phyloP scores from a whole-genome alignment of 768 basidiomycete species.

The Panellus pusillus region DNA sequence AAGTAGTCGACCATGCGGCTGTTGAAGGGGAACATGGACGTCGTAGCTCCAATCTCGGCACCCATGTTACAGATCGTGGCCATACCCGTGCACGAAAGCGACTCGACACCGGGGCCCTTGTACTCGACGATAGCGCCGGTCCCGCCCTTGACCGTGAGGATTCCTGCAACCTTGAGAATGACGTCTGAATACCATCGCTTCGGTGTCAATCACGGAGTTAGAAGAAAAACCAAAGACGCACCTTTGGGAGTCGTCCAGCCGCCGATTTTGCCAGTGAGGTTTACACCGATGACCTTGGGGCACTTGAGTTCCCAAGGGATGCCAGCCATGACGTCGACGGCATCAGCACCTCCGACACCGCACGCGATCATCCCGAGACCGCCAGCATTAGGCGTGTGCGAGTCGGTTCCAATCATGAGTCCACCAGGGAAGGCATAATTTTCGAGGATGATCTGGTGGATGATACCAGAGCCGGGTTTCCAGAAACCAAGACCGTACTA shows the following conservation, averaged over 20 bases:
- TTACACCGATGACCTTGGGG: conserved; percentile 98
- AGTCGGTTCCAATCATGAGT: conserved; percentile 99
- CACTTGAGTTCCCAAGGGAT: conserved; percentile 99
- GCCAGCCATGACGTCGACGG: conserved; percentile 97
- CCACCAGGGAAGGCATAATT: conserved; percentile 99
- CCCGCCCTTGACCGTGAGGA: conserved; percentile 98
- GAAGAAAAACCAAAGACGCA: conserved; percentile 29
- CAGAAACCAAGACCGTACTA: conserved; percentile 99
- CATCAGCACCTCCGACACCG: conserved; percentile 99
- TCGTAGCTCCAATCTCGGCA: conserved; percentile 99
- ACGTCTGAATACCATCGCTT: conserved; percentile 59
- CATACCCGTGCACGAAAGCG: conserved; percentile 98
- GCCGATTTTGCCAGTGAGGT: conserved; percentile 89
- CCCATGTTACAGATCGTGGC: conserved; percentile 99
- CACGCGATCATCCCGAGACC: conserved; percentile 99
- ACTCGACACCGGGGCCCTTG: conserved; percentile 91
- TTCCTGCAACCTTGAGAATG: conserved; percentile 98
- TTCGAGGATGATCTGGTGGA: conserved; percentile 98
- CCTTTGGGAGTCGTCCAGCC: conserved; percentile 99
- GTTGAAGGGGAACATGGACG: conserved; percentile 99
- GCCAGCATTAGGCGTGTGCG: conserved; percentile 98
- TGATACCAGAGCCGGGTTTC: conserved; percentile 99
- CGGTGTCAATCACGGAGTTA: not conserved
- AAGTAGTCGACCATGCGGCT: conserved; percentile 90
- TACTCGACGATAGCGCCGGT: conserved; percentile 99